Conservation (phyloP, 2,329 filamentous ascomycete species). For the Diaporthe vaccinii region DNA sequence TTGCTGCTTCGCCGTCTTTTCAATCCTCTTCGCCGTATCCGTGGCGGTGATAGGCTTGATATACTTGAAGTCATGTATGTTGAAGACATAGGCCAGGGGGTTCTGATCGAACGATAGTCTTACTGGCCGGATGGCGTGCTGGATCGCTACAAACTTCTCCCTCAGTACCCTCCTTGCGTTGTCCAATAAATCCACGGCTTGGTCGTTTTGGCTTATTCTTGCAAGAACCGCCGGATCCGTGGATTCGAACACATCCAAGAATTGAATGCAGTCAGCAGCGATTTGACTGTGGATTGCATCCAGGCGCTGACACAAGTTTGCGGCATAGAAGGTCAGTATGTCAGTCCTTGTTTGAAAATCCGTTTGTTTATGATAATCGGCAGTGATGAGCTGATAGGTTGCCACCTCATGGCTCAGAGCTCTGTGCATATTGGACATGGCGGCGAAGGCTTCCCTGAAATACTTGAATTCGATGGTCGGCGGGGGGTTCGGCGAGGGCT, state of each 20-base stretch:
- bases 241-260: neutral
- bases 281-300: neutral
- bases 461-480: neutral
- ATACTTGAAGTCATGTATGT: neutral
- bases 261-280: constrained; percentile 3
- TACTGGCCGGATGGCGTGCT: constrained; percentile 13
- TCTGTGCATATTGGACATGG: constrained; percentile 3
- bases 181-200: constrained; percentile 1
- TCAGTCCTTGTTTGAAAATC: neutral
- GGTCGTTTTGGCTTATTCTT: neutral
- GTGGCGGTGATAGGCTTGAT: neutral
- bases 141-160: constrained; percentile 1
- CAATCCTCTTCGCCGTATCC: constrained; percentile 16
- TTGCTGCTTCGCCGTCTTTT: constrained; percentile 19
- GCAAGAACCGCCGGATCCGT: neutral
- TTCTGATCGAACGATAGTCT: neutral
- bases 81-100: neutral
- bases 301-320: neutral
- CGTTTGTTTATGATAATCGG: constrained; percentile 5
- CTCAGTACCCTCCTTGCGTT: neutral
- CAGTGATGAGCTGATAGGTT: neutral
- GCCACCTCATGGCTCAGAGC: constrained; percentile 1
- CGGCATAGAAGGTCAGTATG: neutral
- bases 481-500: neutral
- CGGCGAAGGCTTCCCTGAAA: neutral